phyloP scores from a whole-genome alignment of 1,284 basidiomycete genomes.

The Apiotrichum montevideense region DNA sequence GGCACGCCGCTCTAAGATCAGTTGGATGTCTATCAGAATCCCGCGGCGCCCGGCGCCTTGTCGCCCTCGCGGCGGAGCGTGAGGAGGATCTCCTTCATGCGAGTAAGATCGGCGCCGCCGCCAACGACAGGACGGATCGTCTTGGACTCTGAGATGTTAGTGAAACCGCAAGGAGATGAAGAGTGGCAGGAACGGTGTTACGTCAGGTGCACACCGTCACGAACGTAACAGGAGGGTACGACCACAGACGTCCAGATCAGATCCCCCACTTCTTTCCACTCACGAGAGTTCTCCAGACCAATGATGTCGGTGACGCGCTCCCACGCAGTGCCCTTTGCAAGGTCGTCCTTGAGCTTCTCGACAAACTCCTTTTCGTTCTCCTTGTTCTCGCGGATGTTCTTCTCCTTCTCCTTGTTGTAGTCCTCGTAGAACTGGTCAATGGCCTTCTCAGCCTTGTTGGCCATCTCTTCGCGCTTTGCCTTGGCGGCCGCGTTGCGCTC shows the following conservation, averaged over 20 bases:
- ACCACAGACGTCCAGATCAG: too few species aligned
- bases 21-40: constrained; percentile 55
- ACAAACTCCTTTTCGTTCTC: constrained; percentile 82
- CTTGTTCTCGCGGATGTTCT: constrained; percentile 94
- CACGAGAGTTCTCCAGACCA: constrained; percentile 84
- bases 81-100: constrained; percentile 87
- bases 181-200: not conserved
- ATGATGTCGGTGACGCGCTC: constrained; percentile 81
- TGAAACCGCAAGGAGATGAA: not conserved
- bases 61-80: constrained; percentile 81
- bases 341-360: constrained; percentile 62
- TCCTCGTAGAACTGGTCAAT: constrained; percentile 97
- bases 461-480: constrained; percentile 74
- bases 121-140: constrained; percentile 79
- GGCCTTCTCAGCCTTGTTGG: constrained; percentile 79
- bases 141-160: constrained; percentile 61
- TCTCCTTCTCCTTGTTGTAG: constrained; percentile 87
- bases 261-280: constrained; percentile 12
- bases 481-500: constrained; percentile 72
- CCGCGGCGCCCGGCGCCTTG: constrained; percentile 81
- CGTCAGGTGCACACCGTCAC: too few species aligned
- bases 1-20: not conserved
- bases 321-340: constrained; percentile 93
- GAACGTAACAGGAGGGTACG: too few species aligned
- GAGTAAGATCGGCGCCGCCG: constrained; percentile 79